Evolutionary conservation across 192 early-diverging fungal species (phyloP).

Genomic region (Haplosporangium gracile): DNA sequence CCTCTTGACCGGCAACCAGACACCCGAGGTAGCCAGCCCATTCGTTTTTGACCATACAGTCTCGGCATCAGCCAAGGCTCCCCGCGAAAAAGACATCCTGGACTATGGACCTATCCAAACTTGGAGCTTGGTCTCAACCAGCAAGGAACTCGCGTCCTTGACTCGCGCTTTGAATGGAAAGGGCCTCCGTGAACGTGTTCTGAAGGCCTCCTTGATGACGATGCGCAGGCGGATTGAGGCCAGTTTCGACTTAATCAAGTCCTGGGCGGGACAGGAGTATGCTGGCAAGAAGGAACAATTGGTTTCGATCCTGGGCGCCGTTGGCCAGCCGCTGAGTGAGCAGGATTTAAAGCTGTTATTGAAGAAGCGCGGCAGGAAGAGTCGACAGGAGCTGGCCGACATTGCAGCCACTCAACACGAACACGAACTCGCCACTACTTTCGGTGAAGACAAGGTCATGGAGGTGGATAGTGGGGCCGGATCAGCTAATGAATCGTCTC

Average conservation of each 20-base stretch:
- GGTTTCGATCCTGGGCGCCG: constrained; percentile 29
- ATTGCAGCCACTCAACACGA: constrained; percentile 44
- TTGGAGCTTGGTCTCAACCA: constrained; percentile 48
- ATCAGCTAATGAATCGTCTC: not conserved
- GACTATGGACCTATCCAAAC: constrained; percentile 48
- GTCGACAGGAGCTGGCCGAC: constrained; percentile 47
- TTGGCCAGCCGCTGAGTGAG: constrained; percentile 35
- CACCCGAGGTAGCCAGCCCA: not conserved
- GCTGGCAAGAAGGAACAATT: constrained; percentile 18
- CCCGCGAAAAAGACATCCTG: constrained; percentile 25
- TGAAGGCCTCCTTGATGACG: constrained; percentile 38
- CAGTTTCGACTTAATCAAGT: constrained; percentile 24
- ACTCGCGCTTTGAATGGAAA: constrained; percentile 46
- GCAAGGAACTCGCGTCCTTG: constrained; percentile 38
- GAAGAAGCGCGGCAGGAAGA: constrained; percentile 47
- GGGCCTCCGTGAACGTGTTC: constrained; percentile 31
- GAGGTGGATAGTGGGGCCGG: constrained; percentile 17
- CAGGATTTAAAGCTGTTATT: constrained; percentile 24
- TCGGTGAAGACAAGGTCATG: constrained; percentile 1
- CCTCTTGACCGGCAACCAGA: constrained; percentile 4
- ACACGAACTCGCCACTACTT: not conserved
- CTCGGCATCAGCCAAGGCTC: not conserved
- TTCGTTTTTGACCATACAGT: not conserved
- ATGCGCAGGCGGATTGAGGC: constrained; percentile 52
- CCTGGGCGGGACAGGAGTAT: constrained; percentile 26